Percentiles rank a stretch among this genome's conserved stretches.
Evolutionary conservation across 2,329 filamentous ascomycete species (phyloP).

Genomic region (Trichoderma simmonsii): DNA sequence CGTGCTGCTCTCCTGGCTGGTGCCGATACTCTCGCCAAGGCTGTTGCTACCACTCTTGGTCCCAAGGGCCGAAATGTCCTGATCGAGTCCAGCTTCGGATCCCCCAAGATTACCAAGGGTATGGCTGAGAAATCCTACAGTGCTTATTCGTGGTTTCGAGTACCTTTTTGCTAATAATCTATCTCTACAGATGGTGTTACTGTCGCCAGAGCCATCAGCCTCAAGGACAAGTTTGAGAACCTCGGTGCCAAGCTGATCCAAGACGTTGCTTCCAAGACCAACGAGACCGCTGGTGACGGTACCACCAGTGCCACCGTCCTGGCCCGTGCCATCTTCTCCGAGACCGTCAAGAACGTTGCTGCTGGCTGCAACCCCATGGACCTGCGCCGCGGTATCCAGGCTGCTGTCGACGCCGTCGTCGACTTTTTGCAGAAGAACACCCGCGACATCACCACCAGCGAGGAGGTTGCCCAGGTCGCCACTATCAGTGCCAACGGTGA

Average conservation of each 20-base stretch:
- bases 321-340: constrained; percentile 96
- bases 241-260: constrained; percentile 94
- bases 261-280: constrained; percentile 98
- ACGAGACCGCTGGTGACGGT: constrained; percentile 97
- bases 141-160: too few species aligned
- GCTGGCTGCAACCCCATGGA: constrained; percentile 99
- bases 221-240: constrained; percentile 99
- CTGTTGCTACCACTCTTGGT: constrained; percentile 91
- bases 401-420: constrained; percentile 90
- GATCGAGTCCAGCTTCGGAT: constrained; percentile 97
- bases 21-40: constrained; percentile 95
- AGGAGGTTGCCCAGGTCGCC: constrained; percentile 95
- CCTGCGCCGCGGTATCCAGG: constrained; percentile 92
- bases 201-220: constrained; percentile 81
- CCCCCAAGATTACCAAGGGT: constrained; percentile 99
- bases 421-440: constrained; percentile 94
- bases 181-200: constrained; percentile 71
- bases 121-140: constrained; percentile 23
- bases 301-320: constrained; percentile 98
- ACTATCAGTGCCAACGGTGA: constrained; percentile 98
- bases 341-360: constrained; percentile 99
- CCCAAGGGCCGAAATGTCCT: constrained; percentile 98
- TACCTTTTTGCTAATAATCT: constrained; percentile 12
- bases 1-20: constrained; percentile 85
- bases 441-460: constrained; percentile 95